Conservation (phyloP, 257 asterid species). For the Knoxia roxburghii region DNA sequence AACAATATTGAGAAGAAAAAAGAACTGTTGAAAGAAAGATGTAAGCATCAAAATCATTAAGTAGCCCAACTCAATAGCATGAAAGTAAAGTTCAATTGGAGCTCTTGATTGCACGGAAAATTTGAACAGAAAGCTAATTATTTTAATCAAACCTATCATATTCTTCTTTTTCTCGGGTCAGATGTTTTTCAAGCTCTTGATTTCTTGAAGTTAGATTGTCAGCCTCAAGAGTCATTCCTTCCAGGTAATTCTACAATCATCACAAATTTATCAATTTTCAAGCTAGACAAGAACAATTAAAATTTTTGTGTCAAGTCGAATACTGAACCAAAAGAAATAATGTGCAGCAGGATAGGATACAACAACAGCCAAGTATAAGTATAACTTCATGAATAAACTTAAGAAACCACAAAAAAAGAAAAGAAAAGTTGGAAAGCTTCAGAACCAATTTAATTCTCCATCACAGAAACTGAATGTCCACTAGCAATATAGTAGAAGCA, state of each 20-base stretch:
- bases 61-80: neutral
- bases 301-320: neutral
- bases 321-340: neutral
- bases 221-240: conserved; percentile 55
- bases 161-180: conserved; percentile 69
- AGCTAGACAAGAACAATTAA: neutral
- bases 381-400: neutral
- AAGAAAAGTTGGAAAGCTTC: neutral
- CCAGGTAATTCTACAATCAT: conserved; percentile 49
- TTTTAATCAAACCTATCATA: conserved; percentile 46
- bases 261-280: conserved; percentile 10
- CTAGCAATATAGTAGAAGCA: neutral
- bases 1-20: conserved; percentile 11
- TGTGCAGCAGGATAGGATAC: neutral
- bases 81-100: neutral
- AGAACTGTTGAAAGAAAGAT: conserved; percentile 11
- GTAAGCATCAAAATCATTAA: neutral
- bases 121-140: conserved; percentile 8
- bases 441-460: neutral
- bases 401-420: neutral
- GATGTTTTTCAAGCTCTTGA: conserved; percentile 71
- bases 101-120: neutral
- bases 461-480: neutral
- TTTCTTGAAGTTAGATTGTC: conserved; percentile 36
- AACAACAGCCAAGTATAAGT: neutral